phyloP scores from a whole-genome alignment of 2,329 filamentous ascomycete species.

The Lecanicillium sp. region DNA sequence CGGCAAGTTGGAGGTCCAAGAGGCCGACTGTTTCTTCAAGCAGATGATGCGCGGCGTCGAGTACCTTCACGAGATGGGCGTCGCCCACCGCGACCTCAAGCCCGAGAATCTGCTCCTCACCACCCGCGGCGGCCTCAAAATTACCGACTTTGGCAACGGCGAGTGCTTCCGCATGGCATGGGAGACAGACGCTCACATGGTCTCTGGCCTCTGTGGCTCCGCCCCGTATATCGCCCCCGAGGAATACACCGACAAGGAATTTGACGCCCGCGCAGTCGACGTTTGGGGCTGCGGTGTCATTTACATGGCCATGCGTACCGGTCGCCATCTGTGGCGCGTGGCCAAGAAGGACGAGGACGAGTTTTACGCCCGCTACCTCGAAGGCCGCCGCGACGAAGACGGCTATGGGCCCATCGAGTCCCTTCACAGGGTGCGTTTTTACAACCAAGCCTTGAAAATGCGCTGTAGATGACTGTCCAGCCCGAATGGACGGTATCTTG shows the following conservation, averaged over 20 bases:
- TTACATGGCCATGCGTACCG: conserved; percentile 99
- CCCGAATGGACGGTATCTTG: too few relatives aligned
- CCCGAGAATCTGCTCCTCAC: conserved; percentile 94
- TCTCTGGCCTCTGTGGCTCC: conserved; percentile 89
- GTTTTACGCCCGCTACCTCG: conserved; percentile 90
- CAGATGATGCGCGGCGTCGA: conserved; percentile 98
- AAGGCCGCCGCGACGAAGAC: conserved; percentile 87
- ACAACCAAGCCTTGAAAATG: neutral
- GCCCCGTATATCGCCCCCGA: conserved; percentile 97
- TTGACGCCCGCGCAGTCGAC: conserved; percentile 94
- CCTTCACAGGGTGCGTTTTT: conserved; percentile 71
- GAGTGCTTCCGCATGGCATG: conserved; percentile 99
- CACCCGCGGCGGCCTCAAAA: conserved; percentile 86
- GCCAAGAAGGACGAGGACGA: conserved; percentile 96
- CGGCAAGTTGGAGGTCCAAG: conserved; percentile 81
- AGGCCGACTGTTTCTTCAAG: conserved; percentile 98
- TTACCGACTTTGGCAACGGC: conserved; percentile 97
- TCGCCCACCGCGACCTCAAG: conserved; percentile 93
- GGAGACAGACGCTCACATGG: conserved; percentile 98
- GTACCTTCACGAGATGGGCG: conserved; percentile 99
- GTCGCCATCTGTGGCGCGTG: conserved; percentile 92
- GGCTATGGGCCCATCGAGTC: conserved; percentile 96
- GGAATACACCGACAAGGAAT: conserved; percentile 91
- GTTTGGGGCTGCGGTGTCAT: conserved; percentile 98
- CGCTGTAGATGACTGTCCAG: neutral